Conservation (phyloP, 2,329 filamentous ascomycete species). For the Onygenales sp. region DNA sequence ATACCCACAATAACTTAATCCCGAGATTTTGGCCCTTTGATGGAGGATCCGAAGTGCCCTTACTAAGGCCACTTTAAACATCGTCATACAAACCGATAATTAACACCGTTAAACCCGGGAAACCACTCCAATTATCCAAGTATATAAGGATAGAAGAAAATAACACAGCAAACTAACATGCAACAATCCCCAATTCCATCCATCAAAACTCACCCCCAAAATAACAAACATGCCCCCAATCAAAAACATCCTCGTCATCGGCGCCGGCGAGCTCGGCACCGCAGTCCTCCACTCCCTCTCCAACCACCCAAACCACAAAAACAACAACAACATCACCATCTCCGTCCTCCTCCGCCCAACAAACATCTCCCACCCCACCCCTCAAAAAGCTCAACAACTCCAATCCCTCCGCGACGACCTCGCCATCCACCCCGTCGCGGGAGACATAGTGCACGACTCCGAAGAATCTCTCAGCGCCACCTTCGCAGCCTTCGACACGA, state of each 20-base stretch:
- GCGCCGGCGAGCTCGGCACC: slow-evolving; percentile 6
- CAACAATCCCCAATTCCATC: too few species aligned
- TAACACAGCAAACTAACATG: too few species aligned
- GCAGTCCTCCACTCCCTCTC: slow-evolving; percentile 31
- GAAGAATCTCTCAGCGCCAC: slow-evolving; percentile 29
- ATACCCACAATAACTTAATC: too few species aligned
- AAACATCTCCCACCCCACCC: slow-evolving; percentile 26
- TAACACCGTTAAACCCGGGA: too few species aligned
- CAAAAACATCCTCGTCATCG: slow-evolving; percentile 6
- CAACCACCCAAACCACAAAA: slow-evolving; percentile 32
- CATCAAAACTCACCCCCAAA: too few species aligned
- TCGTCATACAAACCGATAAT: too few species aligned
- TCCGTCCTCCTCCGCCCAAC: slow-evolving; percentile 46
- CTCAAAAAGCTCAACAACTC: slow-evolving; percentile 21
- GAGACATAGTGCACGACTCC: slow-evolving; percentile 33
- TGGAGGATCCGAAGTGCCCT: too few species aligned
- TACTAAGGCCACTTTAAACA: too few species aligned
- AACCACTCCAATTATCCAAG: too few species aligned
- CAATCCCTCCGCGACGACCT: slow-evolving; percentile 22
- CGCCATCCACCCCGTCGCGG: slow-evolving; percentile 34
- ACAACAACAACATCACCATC: slow-evolving; percentile 28
- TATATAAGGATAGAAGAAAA: too few species aligned
- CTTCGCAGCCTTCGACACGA: slow-evolving; percentile 29
- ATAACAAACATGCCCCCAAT: neutral
- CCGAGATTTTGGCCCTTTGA: too few species aligned